Base-by-base conservation (phyloP, 805 yeast species). In the Jamesozyma piceae region DNA sequence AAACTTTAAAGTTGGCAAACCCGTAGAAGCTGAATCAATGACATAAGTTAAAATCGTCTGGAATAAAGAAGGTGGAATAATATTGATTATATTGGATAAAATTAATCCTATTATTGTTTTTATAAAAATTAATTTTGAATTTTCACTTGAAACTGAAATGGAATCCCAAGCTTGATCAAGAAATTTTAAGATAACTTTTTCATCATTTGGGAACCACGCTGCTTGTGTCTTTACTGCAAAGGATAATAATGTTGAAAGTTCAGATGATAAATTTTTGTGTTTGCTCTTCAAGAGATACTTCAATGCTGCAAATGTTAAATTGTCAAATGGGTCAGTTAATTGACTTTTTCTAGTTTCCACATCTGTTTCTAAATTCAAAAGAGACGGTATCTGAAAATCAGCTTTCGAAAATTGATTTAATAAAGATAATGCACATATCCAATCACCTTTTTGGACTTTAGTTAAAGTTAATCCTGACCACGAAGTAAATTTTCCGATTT, bases 61-160 rank as follows among this genome's bases (percentile, higher is more conserved):
- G 48, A 86, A 68, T 1, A 87, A 66, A 0, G 60, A 47, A 0
- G 96, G 89, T 0, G 95, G 77, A 3, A 88, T 57, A 0, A 60
- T 46, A 2, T 55, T 54, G 9, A 84, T 11, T 8, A 38, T 31
- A 13, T 28, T 15, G 4, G 31, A 14, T 11, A 13, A 8, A n/a
- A 43, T 31, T 13, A 43, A 35, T 3, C 38, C 38, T 3, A 22
- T 21, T 1, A 43, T 32, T 2, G 45, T 39, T 15, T 24, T 19
- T 2, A 34, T 26, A 32, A 43, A 43, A 15, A 38, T 31, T 2
- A 9, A 21, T 21, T 30, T 33, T 10, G 35, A 14, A 17, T 21
- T 20, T 18, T 33, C 35, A 13, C 26, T 28, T 2, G 41, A 14
- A 17, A 30, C 20, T 5, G 24, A 19, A 14, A 45, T 39, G 3